Evolutionary conservation across 305 asterid genomes (phyloP).

Genomic region (Fraxinus albicans): DNA sequence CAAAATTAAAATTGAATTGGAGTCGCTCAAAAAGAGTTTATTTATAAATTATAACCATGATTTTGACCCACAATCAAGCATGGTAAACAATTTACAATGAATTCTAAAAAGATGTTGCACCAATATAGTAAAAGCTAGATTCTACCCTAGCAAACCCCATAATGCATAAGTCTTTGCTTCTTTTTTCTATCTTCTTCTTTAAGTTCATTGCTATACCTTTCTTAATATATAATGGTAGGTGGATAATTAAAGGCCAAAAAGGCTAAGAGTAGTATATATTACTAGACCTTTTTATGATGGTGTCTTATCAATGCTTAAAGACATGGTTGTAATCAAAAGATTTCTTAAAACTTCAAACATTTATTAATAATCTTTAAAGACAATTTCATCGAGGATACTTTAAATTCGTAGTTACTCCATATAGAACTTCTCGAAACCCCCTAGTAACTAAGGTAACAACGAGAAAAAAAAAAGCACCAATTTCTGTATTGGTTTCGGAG

Average conservation of each 20-base stretch:
- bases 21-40: neutral
- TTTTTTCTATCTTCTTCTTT: neutral
- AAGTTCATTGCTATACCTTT: constrained; percentile 18
- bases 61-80: neutral
- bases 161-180: neutral
- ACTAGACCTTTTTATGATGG: constrained; percentile 22
- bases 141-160: constrained; percentile 27
- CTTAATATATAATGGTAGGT: neutral
- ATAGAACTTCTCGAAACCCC: neutral
- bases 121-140: constrained; percentile 25
- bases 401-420: neutral
- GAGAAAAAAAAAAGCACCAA: neutral
- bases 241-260: constrained; percentile 17
- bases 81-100: neutral
- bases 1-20: neutral
- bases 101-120: constrained; percentile 4
- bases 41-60: neutral
- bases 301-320: constrained; percentile 33
- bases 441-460: neutral
- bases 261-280: constrained; percentile 7
- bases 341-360: neutral
- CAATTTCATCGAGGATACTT: neutral
- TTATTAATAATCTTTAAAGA: constrained; percentile 23
- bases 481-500: neutral
- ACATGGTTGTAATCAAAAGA: neutral